Percentiles rank a stretch among this genome's conserved stretches.
phyloP scores from a whole-genome alignment of 495 filamentous ascomycete genomes.

The Durotheca rogersii region DNA sequence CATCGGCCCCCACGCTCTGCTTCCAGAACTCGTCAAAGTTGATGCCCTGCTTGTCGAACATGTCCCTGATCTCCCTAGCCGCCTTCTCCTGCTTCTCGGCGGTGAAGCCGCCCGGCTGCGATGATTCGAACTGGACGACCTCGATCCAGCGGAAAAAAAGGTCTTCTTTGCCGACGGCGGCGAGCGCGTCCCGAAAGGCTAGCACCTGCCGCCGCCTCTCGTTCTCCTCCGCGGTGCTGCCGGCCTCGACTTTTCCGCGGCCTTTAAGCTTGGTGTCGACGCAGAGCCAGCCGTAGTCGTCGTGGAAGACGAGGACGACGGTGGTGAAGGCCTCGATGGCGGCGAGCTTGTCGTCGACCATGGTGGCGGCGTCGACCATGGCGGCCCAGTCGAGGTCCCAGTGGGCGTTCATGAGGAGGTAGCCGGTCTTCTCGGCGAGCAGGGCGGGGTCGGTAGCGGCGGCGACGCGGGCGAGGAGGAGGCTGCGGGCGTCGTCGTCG shows the following conservation, averaged over 20 bases:
- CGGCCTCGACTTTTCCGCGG: too few species aligned
- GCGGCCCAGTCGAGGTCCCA: conserved; percentile 79
- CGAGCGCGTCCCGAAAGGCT: conserved; percentile 68
- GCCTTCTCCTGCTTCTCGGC: conserved; percentile 63
- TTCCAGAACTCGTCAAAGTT: conserved; percentile 77
- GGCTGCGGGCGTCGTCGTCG: conserved; percentile 30
- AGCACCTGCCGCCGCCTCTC: conserved; percentile 63
- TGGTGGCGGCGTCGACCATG: conserved; percentile 66
- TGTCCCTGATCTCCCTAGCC: conserved; percentile 61
- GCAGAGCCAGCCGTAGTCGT: conserved; percentile 65
- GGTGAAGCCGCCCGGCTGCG: conserved; percentile 69
- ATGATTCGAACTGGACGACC: conserved; percentile 78
- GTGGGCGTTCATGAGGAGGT: conserved; percentile 70
- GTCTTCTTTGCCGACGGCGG: conserved; percentile 72
- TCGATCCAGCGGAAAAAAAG: conserved; percentile 87
- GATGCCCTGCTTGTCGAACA: conserved; percentile 69
- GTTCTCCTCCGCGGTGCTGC: conserved; percentile 54
- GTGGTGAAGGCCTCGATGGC: conserved; percentile 60
- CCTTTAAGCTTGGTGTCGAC: conserved; percentile 51
- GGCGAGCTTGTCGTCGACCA: conserved; percentile 61
- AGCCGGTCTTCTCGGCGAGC: conserved; percentile 70
- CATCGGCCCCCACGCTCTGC: conserved; percentile 66
- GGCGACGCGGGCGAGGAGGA: conserved; percentile 39
- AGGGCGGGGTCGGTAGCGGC: conserved; percentile 61
- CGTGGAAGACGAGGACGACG: conserved; percentile 64